Evolutionary conservation across 208 protist genomes (phyloP), one percentile per base, ranked within the genome.

Genomic region (Tritrichomonas foetus): DNA sequence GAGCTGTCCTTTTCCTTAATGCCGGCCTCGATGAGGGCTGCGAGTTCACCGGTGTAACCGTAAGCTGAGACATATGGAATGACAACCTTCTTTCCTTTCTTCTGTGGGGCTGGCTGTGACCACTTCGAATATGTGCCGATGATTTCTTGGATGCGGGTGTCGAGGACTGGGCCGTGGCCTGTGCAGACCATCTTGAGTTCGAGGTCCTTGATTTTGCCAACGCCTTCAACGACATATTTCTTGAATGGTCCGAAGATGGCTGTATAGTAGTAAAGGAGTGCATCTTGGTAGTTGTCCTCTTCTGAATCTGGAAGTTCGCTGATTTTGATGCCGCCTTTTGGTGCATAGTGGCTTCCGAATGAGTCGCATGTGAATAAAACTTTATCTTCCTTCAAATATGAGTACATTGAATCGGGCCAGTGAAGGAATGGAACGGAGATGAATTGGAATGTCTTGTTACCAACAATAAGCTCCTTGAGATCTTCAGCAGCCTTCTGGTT

Each of bases 381-480:
- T 11, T 89, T 44, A 33, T 89, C 78, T 89, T 89, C 78, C 20
- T 33, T 30, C 3, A 89, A 33, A 33, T 61, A 89, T 89, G 78
- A 39, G 22, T 89, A 89, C 47, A 89, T 89, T 89, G 78, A 89
- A 36, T 89, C 78, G 33, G 78, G 78, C 78, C 78, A 89, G 78
- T 89, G 78, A 27, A 89, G 47, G 78, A 89, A 89, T 89, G 78
- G 78, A 36, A 44, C 44, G 3, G 16, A 41, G 27, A 89, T 89
- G 78, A 89, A 89, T 57, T 50, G 9, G 30, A 89, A 89, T 39
- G 78, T 89, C 47, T 89, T 89, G 20, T 33, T 47, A 13, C 78
- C 78, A 47, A 89, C 20, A 25, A 57, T 53, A 13, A 89, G 47
- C 11, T 25, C 44, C 41, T 57, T 57, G 16, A 89, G 3, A 89